These are phyloP conservation scores for Termitomyces bulborhizus DNA, from an alignment of 768 basidiomycete species.

Conservation along the genomic window DNA sequence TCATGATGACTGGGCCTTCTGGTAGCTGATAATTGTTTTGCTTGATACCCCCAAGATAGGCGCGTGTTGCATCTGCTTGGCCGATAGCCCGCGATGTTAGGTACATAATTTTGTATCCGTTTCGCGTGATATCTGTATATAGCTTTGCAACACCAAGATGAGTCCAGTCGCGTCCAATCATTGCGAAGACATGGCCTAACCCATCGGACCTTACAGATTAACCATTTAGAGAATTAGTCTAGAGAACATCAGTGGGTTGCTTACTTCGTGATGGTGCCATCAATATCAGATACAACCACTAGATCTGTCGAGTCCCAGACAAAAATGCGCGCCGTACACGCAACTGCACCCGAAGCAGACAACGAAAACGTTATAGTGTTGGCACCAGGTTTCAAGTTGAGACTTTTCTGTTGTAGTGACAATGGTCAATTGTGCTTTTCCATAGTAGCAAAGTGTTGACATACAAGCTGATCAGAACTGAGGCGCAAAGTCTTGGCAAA, in stretches of 20 bases:
- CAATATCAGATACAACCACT: slow-evolving; percentile 94
- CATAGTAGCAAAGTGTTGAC: slow-evolving; percentile 16
- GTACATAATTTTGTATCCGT: slow-evolving; percentile 98
- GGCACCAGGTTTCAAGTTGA: slow-evolving; percentile 79
- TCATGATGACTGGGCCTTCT: slow-evolving; percentile 98
- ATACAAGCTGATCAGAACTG: slow-evolving; percentile 90
- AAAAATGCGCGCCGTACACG: slow-evolving; percentile 90
- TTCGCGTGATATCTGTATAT: slow-evolving; percentile 91
- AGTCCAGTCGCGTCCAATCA: slow-evolving; percentile 98
- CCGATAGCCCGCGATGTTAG: slow-evolving; percentile 96
- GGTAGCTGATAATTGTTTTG: slow-evolving; percentile 97
- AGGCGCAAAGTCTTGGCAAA: slow-evolving; percentile 91
- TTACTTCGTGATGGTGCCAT: slow-evolving; percentile 98
- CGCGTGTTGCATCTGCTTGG: slow-evolving; percentile 93
- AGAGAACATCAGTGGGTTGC: background rate
- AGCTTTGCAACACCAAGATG: slow-evolving; percentile 95
- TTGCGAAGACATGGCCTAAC: slow-evolving; percentile 92
- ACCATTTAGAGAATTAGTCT: background rate
- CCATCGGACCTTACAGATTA: slow-evolving; percentile 72
- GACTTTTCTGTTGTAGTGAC: slow-evolving; percentile 54
- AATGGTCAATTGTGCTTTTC: background rate
- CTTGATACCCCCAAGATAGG: slow-evolving; percentile 90
- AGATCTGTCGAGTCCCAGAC: slow-evolving; percentile 91
- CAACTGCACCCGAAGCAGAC: slow-evolving; percentile 72
- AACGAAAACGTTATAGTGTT: slow-evolving; percentile 94